Evolutionary conservation across 345 rosid species (phyloP).

Genomic region (Crucihimalaya himalaica): DNA sequence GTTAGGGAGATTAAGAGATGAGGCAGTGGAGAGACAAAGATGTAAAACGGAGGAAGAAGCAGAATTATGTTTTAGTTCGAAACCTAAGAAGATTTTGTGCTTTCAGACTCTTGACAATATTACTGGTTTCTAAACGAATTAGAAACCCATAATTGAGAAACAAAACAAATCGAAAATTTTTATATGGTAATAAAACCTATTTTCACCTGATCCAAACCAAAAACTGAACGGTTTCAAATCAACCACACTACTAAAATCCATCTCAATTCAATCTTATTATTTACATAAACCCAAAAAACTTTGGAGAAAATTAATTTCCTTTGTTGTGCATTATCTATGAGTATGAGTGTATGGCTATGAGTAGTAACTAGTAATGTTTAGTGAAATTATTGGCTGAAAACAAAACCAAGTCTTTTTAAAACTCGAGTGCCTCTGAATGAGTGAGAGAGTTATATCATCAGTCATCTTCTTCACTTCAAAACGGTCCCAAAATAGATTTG

Average conservation of each 20-base stretch:
- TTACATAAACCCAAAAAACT: not conserved
- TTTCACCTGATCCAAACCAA: not conserved
- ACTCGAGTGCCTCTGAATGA: not conserved
- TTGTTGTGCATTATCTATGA: no score
- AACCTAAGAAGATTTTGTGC: not conserved
- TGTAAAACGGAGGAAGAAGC: slow-evolving; percentile 49
- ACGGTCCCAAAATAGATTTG: not conserved
- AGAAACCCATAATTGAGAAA: not conserved
- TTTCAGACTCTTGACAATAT: not conserved
- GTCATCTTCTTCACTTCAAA: not conserved
- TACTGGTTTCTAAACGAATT: not conserved
- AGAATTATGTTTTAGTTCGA: not conserved
- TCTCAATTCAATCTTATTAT: not conserved
- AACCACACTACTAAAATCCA: not conserved
- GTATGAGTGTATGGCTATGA: no score
- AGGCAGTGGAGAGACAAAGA: no score
- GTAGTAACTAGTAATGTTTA: not conserved
- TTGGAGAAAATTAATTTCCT: not conserved
- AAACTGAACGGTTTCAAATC: no score
- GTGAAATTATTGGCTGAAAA: not conserved
- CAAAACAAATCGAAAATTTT: no score
- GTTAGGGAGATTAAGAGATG: slow-evolving; percentile 60
- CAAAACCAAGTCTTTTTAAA: no score
- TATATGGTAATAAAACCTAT: not conserved
- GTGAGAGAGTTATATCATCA: slow-evolving; percentile 10